These are phyloP conservation scores for Elsinoe fawcettii DNA, from an alignment of 2,329 filamentous ascomycete genomes.

Conservation along the genomic window DNA sequence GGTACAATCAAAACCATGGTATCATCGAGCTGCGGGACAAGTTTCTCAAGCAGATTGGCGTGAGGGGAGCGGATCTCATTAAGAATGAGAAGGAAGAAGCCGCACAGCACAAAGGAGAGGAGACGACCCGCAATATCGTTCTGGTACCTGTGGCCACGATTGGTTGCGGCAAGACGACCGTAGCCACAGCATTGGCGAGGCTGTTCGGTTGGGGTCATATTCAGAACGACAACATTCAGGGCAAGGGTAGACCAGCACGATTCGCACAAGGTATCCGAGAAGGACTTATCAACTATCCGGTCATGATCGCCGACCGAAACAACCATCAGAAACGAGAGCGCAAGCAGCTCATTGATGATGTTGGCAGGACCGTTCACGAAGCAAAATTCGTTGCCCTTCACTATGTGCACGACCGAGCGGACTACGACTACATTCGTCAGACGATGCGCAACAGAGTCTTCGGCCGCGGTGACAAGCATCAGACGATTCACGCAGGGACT, in stretches of 20 bases:
- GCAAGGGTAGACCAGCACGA: constrained; percentile 63
- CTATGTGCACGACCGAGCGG: constrained; percentile 65
- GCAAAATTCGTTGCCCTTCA: constrained; percentile 77
- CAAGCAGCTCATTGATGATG: constrained; percentile 75
- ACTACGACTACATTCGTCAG: constrained; percentile 63
- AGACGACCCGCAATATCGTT: constrained; percentile 61
- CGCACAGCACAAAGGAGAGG: constrained; percentile 39
- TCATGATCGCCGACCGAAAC: constrained; percentile 86
- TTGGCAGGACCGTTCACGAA: constrained; percentile 52
- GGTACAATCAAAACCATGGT: constrained; percentile 82
- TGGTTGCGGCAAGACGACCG: constrained; percentile 92
- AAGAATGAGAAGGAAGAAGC: constrained; percentile 57
- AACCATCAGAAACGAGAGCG: constrained; percentile 86
- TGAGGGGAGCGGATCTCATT: constrained; percentile 85
- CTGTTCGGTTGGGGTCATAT: constrained; percentile 89
- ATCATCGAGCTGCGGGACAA: constrained; percentile 87
- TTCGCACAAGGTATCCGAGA: constrained; percentile 67
- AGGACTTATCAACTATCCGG: constrained; percentile 56
- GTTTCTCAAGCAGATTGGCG: constrained; percentile 73
- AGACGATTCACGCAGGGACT: constrained; percentile 84
- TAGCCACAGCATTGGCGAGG: constrained; percentile 71
- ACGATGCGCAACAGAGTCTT: constrained; percentile 74
- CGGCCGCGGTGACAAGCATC: constrained; percentile 86
- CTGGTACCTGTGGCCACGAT: constrained; percentile 89
- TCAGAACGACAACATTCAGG: constrained; percentile 93